Evolutionary conservation across 148 eudicot species (phyloP).

Genomic region (Mesembryanthemum crystallinum): DNA sequence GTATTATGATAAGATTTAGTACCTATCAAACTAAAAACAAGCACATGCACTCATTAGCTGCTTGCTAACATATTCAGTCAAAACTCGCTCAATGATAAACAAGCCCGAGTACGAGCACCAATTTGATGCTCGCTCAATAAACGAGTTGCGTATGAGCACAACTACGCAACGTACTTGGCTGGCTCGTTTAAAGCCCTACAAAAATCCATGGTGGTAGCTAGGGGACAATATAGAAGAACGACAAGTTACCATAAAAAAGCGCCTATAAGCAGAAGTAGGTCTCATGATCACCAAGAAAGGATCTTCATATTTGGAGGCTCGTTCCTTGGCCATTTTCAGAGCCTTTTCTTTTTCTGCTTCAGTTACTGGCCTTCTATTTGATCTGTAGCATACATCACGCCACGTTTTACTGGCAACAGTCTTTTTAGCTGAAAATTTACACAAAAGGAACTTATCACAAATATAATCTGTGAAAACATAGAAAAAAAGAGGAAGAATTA

Average conservation of each 20-base stretch:
- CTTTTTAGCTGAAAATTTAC: slow-evolving; percentile 1
- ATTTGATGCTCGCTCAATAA: too few relatives aligned
- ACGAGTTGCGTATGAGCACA: too few relatives aligned
- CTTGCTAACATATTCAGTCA: too few relatives aligned
- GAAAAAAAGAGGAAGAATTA: too few relatives aligned
- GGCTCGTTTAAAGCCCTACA: too few relatives aligned
- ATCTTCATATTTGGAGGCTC: background rate
- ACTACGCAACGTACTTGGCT: too few relatives aligned
- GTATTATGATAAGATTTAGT: too few relatives aligned
- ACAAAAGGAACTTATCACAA: background rate
- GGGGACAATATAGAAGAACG: background rate
- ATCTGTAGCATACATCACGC: background rate
- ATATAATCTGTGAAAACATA: background rate
- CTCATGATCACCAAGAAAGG: slow-evolving; percentile 32
- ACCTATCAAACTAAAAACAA: too few relatives aligned
- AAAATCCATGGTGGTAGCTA: too few relatives aligned
- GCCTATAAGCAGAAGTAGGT: slow-evolving; percentile 33
- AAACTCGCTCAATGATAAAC: too few relatives aligned
- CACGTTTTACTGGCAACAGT: background rate
- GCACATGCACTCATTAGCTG: too few relatives aligned
- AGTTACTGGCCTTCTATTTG: slow-evolving; percentile 37
- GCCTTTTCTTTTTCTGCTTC: slow-evolving; percentile 31
- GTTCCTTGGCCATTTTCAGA: slow-evolving; percentile 26
- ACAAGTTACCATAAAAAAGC: slow-evolving; percentile 39
- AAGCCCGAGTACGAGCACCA: too few relatives aligned